phyloP scores from a whole-genome alignment of 176 grass and related monocot genomes.

The Oryza meridionalis region DNA sequence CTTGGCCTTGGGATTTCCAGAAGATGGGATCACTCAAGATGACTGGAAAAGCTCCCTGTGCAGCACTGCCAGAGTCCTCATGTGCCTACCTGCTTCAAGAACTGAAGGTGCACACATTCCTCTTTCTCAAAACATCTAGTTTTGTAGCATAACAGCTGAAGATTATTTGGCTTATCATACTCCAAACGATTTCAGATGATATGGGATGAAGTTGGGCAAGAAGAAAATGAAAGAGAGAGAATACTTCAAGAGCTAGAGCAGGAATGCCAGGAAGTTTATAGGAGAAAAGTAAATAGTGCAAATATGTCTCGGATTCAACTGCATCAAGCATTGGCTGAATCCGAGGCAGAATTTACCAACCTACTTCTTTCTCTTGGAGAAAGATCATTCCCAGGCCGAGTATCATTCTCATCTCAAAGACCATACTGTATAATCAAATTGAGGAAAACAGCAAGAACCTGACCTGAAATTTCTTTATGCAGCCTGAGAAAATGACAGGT shows the following conservation, averaged over 20 bases:
- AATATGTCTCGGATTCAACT: conserved; percentile 79
- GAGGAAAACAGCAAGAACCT: conserved; percentile 27
- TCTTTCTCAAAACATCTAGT: conserved; percentile 21
- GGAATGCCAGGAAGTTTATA: conserved; percentile 85
- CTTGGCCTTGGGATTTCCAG: conserved; percentile 26
- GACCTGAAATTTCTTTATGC: conserved; percentile 50
- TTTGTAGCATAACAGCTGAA: background rate
- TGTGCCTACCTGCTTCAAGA: conserved; percentile 92
- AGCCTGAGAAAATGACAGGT: conserved; percentile 87
- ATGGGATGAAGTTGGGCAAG: conserved; percentile 93
- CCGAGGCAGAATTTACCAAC: conserved; percentile 92
- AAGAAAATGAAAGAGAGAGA: conserved; percentile 70
- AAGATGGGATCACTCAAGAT: conserved; percentile 78
- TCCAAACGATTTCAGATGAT: conserved; percentile 66
- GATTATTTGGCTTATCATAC: conserved; percentile 12
- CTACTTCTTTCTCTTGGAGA: conserved; percentile 96
- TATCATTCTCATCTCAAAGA: conserved; percentile 38
- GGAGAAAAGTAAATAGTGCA: conserved; percentile 90
- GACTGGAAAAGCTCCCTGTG: conserved; percentile 41
- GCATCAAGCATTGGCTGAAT: conserved; percentile 94
- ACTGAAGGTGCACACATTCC: conserved; percentile 63
- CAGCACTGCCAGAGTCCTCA: conserved; percentile 69
- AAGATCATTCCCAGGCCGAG: conserved; percentile 81
- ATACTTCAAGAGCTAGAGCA: conserved; percentile 78
- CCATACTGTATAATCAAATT: conserved; percentile 9